Conservation (phyloP, 2,329 filamentous ascomycete species). For the Triangularia verruculosa region DNA sequence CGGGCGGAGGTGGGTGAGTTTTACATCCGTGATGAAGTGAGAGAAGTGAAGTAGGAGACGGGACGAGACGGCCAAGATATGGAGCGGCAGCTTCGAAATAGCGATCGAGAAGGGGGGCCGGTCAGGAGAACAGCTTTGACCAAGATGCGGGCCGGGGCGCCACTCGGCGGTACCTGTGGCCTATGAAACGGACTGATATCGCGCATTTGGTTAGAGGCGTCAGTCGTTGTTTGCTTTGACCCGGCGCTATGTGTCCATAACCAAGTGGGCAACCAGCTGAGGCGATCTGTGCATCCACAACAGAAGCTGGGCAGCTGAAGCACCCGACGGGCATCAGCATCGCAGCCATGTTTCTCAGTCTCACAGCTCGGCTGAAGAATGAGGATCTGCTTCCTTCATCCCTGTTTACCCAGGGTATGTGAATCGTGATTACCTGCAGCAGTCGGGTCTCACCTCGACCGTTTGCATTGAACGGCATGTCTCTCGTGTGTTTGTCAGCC, state of each 20-base stretch:
- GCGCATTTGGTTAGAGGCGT: neutral
- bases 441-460: neutral
- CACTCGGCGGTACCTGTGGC: constrained; percentile 1
- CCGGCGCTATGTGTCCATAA: neutral
- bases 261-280: neutral
- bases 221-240: constrained; percentile 7
- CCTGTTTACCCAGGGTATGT: neutral
- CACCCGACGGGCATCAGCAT: neutral
- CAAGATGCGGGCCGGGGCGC: constrained; percentile 1
- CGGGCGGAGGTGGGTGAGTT: neutral
- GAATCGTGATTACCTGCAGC: neutral
- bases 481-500: neutral
- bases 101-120: neutral
- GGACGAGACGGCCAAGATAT: neutral
- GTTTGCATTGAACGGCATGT: neutral
- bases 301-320: neutral
- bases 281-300: neutral
- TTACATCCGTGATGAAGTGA: neutral
- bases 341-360: neutral
- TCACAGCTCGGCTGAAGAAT: neutral
- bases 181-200: neutral
- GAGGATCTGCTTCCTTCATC: neutral
- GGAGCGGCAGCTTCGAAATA: neutral
- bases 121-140: neutral
- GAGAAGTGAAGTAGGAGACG: neutral